Conservation (phyloP, 2,329 filamentous ascomycete genomes). For the Purpureocillium lavendulum region DNA sequence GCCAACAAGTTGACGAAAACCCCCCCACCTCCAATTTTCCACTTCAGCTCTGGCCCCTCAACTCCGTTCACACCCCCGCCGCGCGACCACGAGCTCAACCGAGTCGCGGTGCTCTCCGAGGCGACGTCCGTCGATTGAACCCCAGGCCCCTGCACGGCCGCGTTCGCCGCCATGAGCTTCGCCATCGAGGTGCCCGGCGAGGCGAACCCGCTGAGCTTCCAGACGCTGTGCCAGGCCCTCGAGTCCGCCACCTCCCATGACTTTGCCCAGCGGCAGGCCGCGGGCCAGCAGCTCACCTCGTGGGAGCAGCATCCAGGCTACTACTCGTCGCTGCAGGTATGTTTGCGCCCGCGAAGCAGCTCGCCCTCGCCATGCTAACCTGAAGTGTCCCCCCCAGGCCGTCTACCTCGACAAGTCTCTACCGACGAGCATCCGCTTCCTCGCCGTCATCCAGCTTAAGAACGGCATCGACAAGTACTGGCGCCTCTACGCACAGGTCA, state of each 20-base stretch:
- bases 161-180: conserved; percentile 48
- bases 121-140: background rate
- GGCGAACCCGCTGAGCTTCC: conserved; percentile 59
- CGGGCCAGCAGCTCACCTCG: conserved; percentile 60
- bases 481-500: conserved; percentile 51
- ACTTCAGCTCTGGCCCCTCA: too few species aligned
- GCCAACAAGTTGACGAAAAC: too few species aligned
- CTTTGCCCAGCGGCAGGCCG: conserved; percentile 55
- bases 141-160: conserved; percentile 4
- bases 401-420: conserved; percentile 75
- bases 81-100: too few species aligned
- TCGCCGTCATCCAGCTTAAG: conserved; percentile 89
- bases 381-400: conserved; percentile 37
- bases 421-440: conserved; percentile 71
- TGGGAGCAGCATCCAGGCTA: conserved; percentile 64
- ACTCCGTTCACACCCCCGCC: too few species aligned
- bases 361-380: background rate
- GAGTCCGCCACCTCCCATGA: conserved; percentile 55
- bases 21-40: too few species aligned
- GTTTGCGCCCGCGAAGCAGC: too few species aligned
- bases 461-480: conserved; percentile 95
- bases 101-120: too few species aligned
- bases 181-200: conserved; percentile 74
- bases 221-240: conserved; percentile 57
- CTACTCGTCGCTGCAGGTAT: conserved; percentile 61